Base-by-base conservation (phyloP, 2,329 filamentous ascomycete genomes). In the Dothideomycetes sp. region DNA sequence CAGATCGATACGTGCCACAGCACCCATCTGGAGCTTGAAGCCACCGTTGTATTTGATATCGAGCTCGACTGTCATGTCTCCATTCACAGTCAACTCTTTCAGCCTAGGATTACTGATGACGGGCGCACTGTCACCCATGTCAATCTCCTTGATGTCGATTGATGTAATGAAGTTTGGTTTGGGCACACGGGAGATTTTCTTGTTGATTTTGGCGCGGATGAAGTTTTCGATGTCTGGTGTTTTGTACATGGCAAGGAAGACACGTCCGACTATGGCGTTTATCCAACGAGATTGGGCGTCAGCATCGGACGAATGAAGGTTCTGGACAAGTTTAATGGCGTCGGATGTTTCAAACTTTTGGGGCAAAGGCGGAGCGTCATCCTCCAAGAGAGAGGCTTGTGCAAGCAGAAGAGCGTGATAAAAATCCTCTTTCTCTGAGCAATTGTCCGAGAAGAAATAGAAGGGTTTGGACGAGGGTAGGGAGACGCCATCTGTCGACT, bases 371-470 rank as follows among this genome's bases (percentile, higher is more conserved):
- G 78, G 73, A 15, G 69, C 67, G 41, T 71, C 67, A 16, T 68
- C 67, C 27, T 71, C 70, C 43, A 76, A 70, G 12, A 74, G 73
- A 52, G 81, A 78, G 50, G 87, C 80, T 57, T 94, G 84, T 48
- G 88, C 93, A 52, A 80, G 79, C 27, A 98, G 69, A 51, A 98
- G 69, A 10, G 89, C 84, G 62, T 94, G 89, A 60, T 98, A 98
- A 63, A 98, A 96, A 58, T 98, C 91, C 61, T 98, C 91, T 61
- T 98, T 98, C 33, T 91, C 86, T 0, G 88, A 94, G 58, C 85
- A 85, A 54, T 93, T 94, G 50, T 96, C 87, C 0, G 85, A 93
- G 61, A 96, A 98, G 4, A 98, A 69, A 56, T 80, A 96, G 64
- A 95, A 96, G 0, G 91, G 87, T 51, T 84, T 88, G 5, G 84